Base-by-base conservation (phyloP, 176 grass and related monocot genomes). In the Cenchrus purpureus region DNA sequence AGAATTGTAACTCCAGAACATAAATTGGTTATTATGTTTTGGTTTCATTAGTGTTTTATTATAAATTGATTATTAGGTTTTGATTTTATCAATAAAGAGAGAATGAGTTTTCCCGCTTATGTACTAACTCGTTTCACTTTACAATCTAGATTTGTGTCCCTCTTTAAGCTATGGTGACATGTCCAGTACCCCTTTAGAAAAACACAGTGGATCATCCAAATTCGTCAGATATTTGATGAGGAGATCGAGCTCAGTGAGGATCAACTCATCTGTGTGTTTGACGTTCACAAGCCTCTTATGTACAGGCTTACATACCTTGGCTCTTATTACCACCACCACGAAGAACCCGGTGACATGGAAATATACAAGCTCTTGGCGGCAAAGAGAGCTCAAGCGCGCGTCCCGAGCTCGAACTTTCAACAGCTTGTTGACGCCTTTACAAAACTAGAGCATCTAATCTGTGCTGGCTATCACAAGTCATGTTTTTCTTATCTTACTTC, bases 321-420 rank as follows among this genome's bases (percentile, higher is more conserved):
- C 0, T 93, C 93, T 37, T 98, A 95, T 87, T 93, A 98, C 91
- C 91, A 91, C 83, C 79, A 79, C 1, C 79, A 77, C 1, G 68
- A 98, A 29, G 93, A 90, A 20, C 68, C 95, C 9, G 77, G 54
- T 11, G 83, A 95, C 68, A 98, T 98, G 95, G 93, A 98, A 73
- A 87, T 88, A 17, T 87, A 90, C 83, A 98, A 98, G 88, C 53
- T 98, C 20, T 90, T 79, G 0, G 82, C 91, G 0, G 93, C 93
- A 5, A 95, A 80, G 83, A 87, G 89, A 77, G 66, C 83, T 9
- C 87, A 90, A 6, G 71, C 62, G 28, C 83, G 85, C 56, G 73
- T 95, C 15, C 79, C 70, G 19, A 50, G 43, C 45, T 68, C 29
- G 70, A 87, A 78, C 4, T 88, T 98, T 50, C 91, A 88, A 17